These are phyloP conservation scores for Hypoxylon sp. DNA, from an alignment of 2,329 filamentous ascomycete genomes.

Conservation along the genomic window DNA sequence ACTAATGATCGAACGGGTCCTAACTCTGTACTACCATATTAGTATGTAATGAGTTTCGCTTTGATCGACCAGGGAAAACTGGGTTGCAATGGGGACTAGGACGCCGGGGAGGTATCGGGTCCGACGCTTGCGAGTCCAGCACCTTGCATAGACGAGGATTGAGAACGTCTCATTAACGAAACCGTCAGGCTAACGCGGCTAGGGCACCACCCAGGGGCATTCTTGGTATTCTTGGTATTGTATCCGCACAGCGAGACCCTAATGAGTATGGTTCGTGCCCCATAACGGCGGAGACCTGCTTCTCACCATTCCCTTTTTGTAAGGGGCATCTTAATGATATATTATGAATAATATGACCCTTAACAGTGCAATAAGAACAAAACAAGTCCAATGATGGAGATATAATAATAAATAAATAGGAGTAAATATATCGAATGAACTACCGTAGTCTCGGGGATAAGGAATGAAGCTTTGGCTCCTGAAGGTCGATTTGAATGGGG, in stretches of 20 bases:
- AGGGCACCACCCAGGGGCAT: constrained; percentile 21
- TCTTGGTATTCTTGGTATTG: constrained; percentile 33
- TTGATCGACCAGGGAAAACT: constrained; percentile 15
- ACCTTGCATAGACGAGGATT: constrained; percentile 40
- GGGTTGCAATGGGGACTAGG: constrained; percentile 23
- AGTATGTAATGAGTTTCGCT: constrained; percentile 1
- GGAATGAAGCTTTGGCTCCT: background rate
- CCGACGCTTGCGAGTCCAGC: constrained; percentile 28
- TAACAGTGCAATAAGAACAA: background rate
- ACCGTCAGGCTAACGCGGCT: constrained; percentile 29
- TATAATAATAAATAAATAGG: background rate
- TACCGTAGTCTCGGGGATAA: background rate
- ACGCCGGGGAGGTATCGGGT: constrained; percentile 30
- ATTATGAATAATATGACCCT: constrained; percentile 16
- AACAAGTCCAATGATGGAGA: constrained; percentile 5
- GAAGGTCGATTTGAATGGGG: background rate
- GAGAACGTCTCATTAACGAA: constrained; percentile 30
- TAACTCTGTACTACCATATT: background rate
- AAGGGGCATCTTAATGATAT: constrained; percentile 18
- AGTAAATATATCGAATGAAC: background rate
- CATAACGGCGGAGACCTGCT: constrained; percentile 35
- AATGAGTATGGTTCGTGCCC: constrained; percentile 33
- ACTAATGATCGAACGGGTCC: constrained; percentile 25
- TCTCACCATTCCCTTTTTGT: constrained; percentile 28
- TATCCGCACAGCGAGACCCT: constrained; percentile 26